Base-by-base conservation (phyloP, 176 grass and related monocot genomes). In the Musa troglodytarum region DNA sequence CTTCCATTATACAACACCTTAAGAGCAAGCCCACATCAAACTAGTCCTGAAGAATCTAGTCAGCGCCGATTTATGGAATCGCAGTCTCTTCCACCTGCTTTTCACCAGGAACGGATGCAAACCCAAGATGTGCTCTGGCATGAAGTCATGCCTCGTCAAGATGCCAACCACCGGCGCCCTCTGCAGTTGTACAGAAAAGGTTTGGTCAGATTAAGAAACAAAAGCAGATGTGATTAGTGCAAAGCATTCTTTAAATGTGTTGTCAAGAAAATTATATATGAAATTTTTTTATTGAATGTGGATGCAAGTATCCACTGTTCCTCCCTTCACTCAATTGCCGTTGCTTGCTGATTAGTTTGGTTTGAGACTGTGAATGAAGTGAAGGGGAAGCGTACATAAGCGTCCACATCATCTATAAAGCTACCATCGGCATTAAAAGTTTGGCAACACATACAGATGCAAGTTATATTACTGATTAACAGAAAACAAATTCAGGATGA, bases 71-170 rank as follows among this genome's bases (percentile, higher is more conserved):
- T 57, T 83, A 10, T 78, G 80, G 84, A 88, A 91, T 54, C 90
- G 80, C 43, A 97, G 71, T 19, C 88, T 84, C 74, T 93, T 97
- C 94, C 94, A 93, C 61, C 78, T 79, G 82, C 86, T 90, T 2
- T 59, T 75, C 1, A 72, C 53, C 68, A 93, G 63, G 24, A 50
- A 83, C 0, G 90, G 94, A 73, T 93, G 84, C 75, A 97, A 64
- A n/a, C 82, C 90, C 12, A 97, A 73, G 65, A 93, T 93, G 74
- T 97, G 90, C 76, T 97, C 94, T 1, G 90, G 87, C 88, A 97
- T 92, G 79, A 97, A 97, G 67, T 97, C 94, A 34, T 97, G 94
- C 71, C 94, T 88, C 8, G 94, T 97, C 71, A 97, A 84, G 74
- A 97, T 93, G 14, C 94, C 94, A 1, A 88, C 93, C 28, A 90